These are phyloP conservation scores for Daedaleopsis nitida DNA, from an alignment of 768 basidiomycete species.

Conservation along the genomic window DNA sequence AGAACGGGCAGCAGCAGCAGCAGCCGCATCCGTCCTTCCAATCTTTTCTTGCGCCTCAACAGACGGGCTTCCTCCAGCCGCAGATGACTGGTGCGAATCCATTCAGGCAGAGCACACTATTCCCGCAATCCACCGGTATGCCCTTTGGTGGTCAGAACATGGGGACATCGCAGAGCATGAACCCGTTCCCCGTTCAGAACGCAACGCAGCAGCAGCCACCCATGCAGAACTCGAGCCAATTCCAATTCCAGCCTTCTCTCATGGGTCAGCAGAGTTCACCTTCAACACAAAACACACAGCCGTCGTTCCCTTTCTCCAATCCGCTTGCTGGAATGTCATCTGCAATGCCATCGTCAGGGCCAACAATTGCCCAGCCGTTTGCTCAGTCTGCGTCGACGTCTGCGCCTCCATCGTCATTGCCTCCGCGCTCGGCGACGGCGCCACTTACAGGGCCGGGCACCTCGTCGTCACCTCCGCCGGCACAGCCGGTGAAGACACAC, in stretches of 20 bases:
- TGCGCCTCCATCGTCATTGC: conserved; percentile 34
- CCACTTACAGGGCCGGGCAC: conserved; percentile 52
- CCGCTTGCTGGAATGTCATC: conserved; percentile 11
- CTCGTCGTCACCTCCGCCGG: conserved; percentile 41
- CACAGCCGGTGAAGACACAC: conserved; percentile 78
- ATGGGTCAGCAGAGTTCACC: conserved; percentile 7
- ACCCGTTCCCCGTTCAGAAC: conserved; percentile 18
- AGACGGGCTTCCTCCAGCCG: conserved; percentile 49
- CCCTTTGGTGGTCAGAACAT: conserved; percentile 18
- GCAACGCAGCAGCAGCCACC: conserved; percentile 45
- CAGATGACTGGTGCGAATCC: conserved; percentile 50
- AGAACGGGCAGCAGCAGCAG: conserved; percentile 30
- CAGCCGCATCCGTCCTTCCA: conserved; percentile 40
- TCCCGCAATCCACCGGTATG: conserved; percentile 39
- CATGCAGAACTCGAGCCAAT: conserved; percentile 67
- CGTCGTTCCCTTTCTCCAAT: conserved; percentile 19
- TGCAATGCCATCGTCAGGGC: conserved; percentile 11
- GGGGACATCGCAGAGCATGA: conserved; percentile 55
- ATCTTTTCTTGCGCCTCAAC: conserved; percentile 56
- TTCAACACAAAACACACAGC: conserved; percentile 6
- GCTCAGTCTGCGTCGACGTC: conserved; percentile 22
- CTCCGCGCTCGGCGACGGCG: conserved; percentile 70
- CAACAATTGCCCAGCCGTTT: conserved; percentile 19
- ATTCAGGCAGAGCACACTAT: conserved; percentile 52
- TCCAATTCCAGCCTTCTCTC: conserved; percentile 21